Percentiles rank a stretch among this genome's conserved stretches.
phyloP scores from a whole-genome alignment of 1,139 yeast species.

The Starmera stellimalicola region DNA sequence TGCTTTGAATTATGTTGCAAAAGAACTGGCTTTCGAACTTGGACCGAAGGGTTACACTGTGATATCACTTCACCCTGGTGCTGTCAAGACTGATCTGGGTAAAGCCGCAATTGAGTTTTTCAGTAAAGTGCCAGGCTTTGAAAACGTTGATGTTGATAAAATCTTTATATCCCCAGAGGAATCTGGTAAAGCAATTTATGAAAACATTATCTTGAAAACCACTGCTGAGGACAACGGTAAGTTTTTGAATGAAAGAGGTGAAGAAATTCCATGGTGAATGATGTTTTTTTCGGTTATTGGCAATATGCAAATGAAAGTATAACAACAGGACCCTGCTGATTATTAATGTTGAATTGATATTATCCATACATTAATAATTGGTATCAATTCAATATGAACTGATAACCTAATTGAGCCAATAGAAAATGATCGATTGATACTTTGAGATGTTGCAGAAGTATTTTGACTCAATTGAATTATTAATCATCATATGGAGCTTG shows the following conservation, averaged over 20 bases:
- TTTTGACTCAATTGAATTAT: too few species aligned
- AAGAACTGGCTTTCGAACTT: constrained; percentile 18
- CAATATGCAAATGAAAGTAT: too few species aligned
- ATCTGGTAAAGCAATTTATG: constrained; percentile 1
- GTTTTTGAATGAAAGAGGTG: not conserved
- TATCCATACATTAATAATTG: too few species aligned
- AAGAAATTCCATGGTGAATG: not conserved
- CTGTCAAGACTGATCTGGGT: constrained; percentile 23
- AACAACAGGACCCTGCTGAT: too few species aligned
- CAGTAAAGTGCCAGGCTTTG: not conserved
- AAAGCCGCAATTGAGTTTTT: constrained; percentile 1
- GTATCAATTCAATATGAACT: too few species aligned
- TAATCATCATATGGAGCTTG: too few species aligned
- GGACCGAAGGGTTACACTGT: constrained; percentile 18
- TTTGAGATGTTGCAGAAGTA: too few species aligned
- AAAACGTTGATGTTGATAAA: not conserved
- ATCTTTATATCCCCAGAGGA: constrained; percentile 2
- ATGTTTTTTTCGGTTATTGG: too few species aligned
- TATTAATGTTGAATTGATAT: too few species aligned
- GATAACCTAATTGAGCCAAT: too few species aligned
- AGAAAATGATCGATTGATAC: too few species aligned
- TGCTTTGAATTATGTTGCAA: constrained; percentile 23
- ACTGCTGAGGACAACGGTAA: constrained; percentile 1
- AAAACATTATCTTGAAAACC: not conserved
- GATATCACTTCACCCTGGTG: constrained; percentile 25